Evolutionary conservation across 768 basidiomycete species (phyloP).

Genomic region (Suillus placidus): DNA sequence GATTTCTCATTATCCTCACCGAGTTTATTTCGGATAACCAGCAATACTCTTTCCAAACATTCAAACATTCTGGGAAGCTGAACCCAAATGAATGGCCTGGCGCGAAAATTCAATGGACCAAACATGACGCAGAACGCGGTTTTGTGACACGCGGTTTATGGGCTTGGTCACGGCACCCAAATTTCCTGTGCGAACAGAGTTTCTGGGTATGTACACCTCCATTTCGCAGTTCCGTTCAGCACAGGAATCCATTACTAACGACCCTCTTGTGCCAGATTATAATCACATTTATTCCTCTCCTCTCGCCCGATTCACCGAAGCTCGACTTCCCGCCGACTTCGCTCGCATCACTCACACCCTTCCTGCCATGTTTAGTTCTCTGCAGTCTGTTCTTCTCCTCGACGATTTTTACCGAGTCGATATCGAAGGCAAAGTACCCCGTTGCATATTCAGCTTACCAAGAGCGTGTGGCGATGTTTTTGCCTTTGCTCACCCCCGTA

Average conservation of each 20-base stretch:
- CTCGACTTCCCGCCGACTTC: conserved; percentile 27
- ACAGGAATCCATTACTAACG: conserved; percentile 13
- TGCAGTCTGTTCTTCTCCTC: conserved; percentile 77
- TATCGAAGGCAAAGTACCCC: conserved; percentile 76
- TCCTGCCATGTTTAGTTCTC: conserved; percentile 63
- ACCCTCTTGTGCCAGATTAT: conserved; percentile 49
- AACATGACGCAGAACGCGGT: conserved; percentile 72
- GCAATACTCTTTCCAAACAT: conserved; percentile 82
- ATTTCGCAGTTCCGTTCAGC: not conserved
- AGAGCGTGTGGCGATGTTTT: conserved; percentile 80
- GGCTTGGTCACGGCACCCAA: conserved; percentile 89
- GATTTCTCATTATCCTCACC: conserved; percentile 57
- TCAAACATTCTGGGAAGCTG: conserved; percentile 56
- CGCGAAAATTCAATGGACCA: conserved; percentile 66
- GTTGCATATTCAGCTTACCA: conserved; percentile 71
- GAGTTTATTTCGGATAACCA: conserved; percentile 93
- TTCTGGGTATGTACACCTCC: conserved; percentile 66
- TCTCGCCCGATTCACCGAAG: conserved; percentile 41
- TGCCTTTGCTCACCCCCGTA: conserved; percentile 48
- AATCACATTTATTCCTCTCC: conserved; percentile 66
- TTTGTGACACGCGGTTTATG: conserved; percentile 87
- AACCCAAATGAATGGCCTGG: conserved; percentile 59
- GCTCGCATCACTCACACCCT: conserved; percentile 34
- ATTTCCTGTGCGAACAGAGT: conserved; percentile 86
- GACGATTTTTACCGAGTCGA: conserved; percentile 79